A percentile compares a stretch with the other conserved stretches of the same genome.
phyloP scores from a whole-genome alignment of 805 yeast species.

The Sugiyamaella floridensis region DNA sequence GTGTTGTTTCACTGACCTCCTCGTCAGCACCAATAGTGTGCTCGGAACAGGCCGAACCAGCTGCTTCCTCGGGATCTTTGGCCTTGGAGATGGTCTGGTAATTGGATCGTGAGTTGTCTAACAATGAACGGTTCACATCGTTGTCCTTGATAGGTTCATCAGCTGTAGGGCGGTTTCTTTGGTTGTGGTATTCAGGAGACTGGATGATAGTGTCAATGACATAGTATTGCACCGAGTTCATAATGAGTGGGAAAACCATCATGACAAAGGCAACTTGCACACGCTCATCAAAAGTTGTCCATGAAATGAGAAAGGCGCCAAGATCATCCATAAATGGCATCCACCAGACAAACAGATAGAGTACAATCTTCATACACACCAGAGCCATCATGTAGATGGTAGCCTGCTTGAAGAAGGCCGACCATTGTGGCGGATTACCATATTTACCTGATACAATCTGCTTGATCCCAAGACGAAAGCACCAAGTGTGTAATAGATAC shows the following conservation, averaged over 20 bases:
- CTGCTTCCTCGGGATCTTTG: neutral
- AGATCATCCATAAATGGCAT: conserved; percentile 63
- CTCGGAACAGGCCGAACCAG: neutral
- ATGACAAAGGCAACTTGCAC: conserved; percentile 82
- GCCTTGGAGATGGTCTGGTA: neutral
- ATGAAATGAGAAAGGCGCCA: conserved; percentile 69
- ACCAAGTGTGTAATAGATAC: conserved; percentile 39
- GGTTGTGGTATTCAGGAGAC: conserved; percentile 26
- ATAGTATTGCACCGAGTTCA: conserved; percentile 45
- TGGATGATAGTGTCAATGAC: conserved; percentile 55
- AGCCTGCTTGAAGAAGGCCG: conserved; percentile 67
- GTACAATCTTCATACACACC: conserved; percentile 53
- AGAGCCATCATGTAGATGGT: conserved; percentile 59
- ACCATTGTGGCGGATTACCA: conserved; percentile 57
- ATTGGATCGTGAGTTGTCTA: neutral
- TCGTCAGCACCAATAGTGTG: neutral
- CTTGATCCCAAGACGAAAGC: conserved; percentile 37
- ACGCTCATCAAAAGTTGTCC: conserved; percentile 76
- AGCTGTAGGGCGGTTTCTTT: neutral
- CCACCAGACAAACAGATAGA: conserved; percentile 49
- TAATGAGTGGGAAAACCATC: conserved; percentile 44
- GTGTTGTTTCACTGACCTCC: neutral
- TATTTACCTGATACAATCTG: conserved; percentile 49
- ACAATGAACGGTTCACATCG: neutral
- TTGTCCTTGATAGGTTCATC: neutral